Percentiles rank a stretch among this genome's conserved stretches.
These are phyloP conservation scores for Microbotryum intermedium DNA, from an alignment of 1,284 basidiomycete species.

Conservation along the genomic window DNA sequence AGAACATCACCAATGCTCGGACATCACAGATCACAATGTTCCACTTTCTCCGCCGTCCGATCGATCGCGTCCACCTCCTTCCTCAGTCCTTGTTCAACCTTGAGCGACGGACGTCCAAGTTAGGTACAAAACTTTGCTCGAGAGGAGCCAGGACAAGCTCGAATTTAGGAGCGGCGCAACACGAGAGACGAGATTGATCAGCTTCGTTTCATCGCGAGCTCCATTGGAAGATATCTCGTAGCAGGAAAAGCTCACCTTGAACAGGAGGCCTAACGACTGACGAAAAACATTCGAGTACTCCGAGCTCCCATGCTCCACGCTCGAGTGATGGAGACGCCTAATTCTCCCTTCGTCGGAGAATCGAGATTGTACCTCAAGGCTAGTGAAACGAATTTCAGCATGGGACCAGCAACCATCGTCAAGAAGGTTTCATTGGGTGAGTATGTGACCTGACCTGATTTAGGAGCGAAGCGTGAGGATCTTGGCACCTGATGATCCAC, in stretches of 20 bases:
- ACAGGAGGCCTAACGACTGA: constrained; percentile 14
- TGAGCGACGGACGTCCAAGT: not conserved
- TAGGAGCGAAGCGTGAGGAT: not conserved
- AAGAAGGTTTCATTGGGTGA: not conserved
- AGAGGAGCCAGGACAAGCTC: constrained; percentile 7
- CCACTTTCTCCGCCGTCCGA: not conserved
- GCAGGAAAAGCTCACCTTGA: not conserved
- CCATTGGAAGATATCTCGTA: too few species aligned
- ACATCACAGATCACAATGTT: not conserved
- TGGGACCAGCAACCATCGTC: not conserved
- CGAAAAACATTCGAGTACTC: constrained; percentile 5
- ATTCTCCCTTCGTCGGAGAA: not conserved
- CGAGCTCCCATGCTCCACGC: constrained; percentile 13
- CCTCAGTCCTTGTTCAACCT: not conserved
- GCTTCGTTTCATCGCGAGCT: not conserved
- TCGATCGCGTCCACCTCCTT: not conserved
- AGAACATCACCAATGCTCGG: too few species aligned
- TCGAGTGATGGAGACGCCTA: not conserved
- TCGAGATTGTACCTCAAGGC: not conserved
- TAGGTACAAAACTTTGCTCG: not conserved
- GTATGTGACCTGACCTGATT: not conserved
- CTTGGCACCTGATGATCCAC: constrained; percentile 3
- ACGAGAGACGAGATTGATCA: not conserved
- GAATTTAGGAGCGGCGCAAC: constrained; percentile 1
- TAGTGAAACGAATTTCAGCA: not conserved